Evolutionary conservation across 192 early-diverging fungal genomes (phyloP).

Genomic region (Backusella luteola): DNA sequence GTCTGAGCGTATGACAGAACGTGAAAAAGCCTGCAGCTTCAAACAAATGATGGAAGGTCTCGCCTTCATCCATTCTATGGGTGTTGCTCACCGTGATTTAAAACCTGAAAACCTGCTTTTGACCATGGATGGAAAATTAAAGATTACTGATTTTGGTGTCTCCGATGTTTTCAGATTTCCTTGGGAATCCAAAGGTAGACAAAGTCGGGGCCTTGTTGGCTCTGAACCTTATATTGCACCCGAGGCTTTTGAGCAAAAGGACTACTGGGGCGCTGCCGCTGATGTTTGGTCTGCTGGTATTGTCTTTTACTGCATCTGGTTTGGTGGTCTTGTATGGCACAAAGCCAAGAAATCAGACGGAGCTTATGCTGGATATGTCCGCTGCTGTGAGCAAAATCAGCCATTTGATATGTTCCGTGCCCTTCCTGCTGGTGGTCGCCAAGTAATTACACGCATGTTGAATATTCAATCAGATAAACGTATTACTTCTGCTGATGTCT

Average conservation of each 20-base stretch:
- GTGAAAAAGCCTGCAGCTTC: slow-evolving; percentile 91
- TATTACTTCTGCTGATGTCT: slow-evolving; percentile 18
- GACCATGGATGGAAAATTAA: slow-evolving; percentile 74
- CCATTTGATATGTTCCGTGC: slow-evolving; percentile 23
- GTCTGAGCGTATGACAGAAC: slow-evolving; percentile 66
- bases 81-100: slow-evolving; percentile 90
- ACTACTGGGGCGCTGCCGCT: slow-evolving; percentile 88
- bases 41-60: slow-evolving; percentile 91
- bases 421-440: slow-evolving; percentile 11
- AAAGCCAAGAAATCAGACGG: slow-evolving; percentile 31
- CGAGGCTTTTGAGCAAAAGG: slow-evolving; percentile 76
- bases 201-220: slow-evolving; percentile 87
- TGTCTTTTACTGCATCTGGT: slow-evolving; percentile 50
- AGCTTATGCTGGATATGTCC: slow-evolving; percentile 24
- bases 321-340: slow-evolving; percentile 33
- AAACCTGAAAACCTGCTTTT: slow-evolving; percentile 90
- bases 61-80: slow-evolving; percentile 88
- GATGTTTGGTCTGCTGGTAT: slow-evolving; percentile 97
- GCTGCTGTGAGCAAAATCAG: slow-evolving; percentile 44
- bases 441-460: slow-evolving; percentile 23
- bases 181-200: slow-evolving; percentile 74
- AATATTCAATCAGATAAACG: slow-evolving; percentile 30
- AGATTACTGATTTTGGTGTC: slow-evolving; percentile 99
- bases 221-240: slow-evolving; percentile 98
- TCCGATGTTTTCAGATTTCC: slow-evolving; percentile 90